Base-by-base conservation (phyloP, 1,284 basidiomycete genomes). In the Trametes pubescens region DNA sequence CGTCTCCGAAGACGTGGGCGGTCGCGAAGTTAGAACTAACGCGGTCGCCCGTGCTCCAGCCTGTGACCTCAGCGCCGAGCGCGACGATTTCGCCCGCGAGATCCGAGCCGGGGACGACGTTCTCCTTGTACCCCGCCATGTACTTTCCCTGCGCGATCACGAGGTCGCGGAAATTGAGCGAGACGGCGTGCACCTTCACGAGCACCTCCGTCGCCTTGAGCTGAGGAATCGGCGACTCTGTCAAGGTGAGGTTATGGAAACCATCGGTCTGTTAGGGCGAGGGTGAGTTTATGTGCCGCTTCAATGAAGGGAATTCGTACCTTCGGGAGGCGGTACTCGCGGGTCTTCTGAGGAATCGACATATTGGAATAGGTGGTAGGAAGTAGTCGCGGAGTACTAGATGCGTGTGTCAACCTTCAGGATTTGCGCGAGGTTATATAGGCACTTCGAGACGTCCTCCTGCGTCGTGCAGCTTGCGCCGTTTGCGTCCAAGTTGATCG, bases 81-180 rank as follows among this genome's bases (percentile, higher is more conserved):
- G 81, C 78, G 40, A 87, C 74, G 52, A 90, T 78, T 69, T 88
- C 84, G 9, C 89, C 88, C 16, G 89, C 87, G 66, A 83, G 81
- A 68, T 91, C 89, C 7, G 87, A 89, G 71, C 81, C 78, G 0
- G 87, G 86, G 18, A 88, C 78, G 2, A 83, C 67, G 44, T 83
- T 72, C 4, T 72, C 69, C 32, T 74, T 75, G 35, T 69, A 59
- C 2, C 68, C 68, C 24, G 69, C 59, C 7, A 76, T 73, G 65
- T 81, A 82, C 1, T 43, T 22, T 13, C 77, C 78, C 5, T 60
- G 72, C 7, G 80, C 75, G 35, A 84, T 72, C 13, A 73, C 55
- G 16, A 84, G 70, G 70, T 85, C 83, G 47, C 83, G 78, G 64
- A 74, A 82, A 79, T 84, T 82, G 1, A 84, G 73, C 35, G 84